Percentiles rank a stretch among this genome's conserved stretches.
These are phyloP conservation scores for Rusavskia elegans DNA, from an alignment of 495 filamentous ascomycete species.

Conservation along the genomic window DNA sequence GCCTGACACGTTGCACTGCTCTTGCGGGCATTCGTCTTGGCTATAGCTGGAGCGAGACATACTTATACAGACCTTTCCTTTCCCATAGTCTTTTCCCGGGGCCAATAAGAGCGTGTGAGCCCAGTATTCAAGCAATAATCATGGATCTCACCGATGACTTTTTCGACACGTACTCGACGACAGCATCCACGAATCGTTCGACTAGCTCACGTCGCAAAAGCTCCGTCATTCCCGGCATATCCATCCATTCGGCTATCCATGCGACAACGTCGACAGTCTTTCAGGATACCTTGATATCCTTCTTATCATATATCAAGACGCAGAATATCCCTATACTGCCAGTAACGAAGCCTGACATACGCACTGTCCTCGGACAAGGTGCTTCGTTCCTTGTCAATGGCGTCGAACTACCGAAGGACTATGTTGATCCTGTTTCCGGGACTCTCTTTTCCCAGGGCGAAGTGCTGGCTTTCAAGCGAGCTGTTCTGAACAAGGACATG, in stretches of 20 bases:
- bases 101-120: no score
- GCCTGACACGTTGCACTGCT: background rate
- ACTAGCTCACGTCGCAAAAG: conserved; percentile 8
- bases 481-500: conserved; percentile 4
- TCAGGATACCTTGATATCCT: conserved; percentile 15
- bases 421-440: conserved; percentile 12
- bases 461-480: conserved; percentile 14
- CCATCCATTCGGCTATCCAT: conserved; percentile 13
- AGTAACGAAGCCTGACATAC: conserved; percentile 13
- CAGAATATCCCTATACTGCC: conserved; percentile 15
- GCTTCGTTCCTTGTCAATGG: conserved; percentile 18
- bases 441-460: conserved; percentile 8
- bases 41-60: background rate
- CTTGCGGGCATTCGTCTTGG: background rate
- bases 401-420: conserved; percentile 13
- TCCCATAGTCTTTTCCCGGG: no score
- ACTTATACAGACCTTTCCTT: background rate
- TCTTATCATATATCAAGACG: conserved; percentile 16
- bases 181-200: background rate
- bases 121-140: background rate
- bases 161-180: background rate
- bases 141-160: background rate
- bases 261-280: conserved; percentile 6
- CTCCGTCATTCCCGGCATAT: conserved; percentile 11
- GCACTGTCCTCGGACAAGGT: conserved; percentile 15